Evolutionary conservation across 139 green algal species (phyloP).

Genomic region (Tetratostichococcus sp.): DNA sequence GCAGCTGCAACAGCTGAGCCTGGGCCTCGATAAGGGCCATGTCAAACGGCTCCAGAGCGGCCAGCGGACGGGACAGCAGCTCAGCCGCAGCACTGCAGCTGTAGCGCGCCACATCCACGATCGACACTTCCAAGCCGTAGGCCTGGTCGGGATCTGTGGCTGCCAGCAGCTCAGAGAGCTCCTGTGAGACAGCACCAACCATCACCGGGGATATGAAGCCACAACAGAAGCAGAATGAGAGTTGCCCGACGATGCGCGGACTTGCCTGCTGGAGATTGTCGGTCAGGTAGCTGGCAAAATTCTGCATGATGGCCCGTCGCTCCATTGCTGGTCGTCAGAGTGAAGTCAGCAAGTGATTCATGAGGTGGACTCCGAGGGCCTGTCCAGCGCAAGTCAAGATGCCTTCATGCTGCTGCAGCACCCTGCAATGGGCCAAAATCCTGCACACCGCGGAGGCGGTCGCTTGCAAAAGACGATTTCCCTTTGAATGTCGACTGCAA

Average conservation of each 20-base stretch:
- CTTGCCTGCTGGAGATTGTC: neutral
- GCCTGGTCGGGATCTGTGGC: constrained; percentile 27
- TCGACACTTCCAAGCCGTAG: constrained; percentile 39
- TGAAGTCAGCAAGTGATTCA: no score
- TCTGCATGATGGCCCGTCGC: neutral
- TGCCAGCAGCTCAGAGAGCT: constrained; percentile 27
- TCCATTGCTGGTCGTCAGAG: no score
- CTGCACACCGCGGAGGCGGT: no score
- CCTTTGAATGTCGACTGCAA: no score
- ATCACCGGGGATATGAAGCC: no score
- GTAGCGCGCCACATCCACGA: constrained; percentile 31
- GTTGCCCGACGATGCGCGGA: no score
- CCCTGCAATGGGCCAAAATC: no score
- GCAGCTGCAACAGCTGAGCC: constrained; percentile 11
- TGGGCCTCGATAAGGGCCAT: constrained; percentile 36
- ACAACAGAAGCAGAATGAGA: no score
- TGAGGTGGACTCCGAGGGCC: no score
- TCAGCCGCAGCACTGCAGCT: constrained; percentile 21
- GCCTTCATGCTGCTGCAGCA: no score
- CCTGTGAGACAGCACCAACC: constrained; percentile 8
- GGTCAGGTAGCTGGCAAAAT: neutral
- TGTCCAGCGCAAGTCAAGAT: no score
- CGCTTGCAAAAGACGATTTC: no score
- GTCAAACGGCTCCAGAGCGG: constrained; percentile 35
- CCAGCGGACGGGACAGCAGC: constrained; percentile 20